A percentile compares a stretch with the other conserved stretches of the same genome.
These are phyloP conservation scores for Volutella citrinella DNA, from an alignment of 2,329 filamentous ascomycete species.

Conservation along the genomic window DNA sequence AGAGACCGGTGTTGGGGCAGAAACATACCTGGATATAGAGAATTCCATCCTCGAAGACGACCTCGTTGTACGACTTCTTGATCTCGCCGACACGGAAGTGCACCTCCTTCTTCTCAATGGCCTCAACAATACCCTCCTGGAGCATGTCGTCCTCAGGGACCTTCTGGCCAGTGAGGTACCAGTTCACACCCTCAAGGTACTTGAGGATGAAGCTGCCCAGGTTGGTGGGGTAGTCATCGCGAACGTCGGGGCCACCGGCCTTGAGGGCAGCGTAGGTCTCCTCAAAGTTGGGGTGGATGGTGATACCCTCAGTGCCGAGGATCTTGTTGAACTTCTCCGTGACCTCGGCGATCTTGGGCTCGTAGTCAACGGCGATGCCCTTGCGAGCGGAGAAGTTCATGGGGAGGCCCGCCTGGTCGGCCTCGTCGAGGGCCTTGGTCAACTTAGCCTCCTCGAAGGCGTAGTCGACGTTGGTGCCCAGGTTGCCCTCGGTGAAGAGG, in stretches of 20 bases:
- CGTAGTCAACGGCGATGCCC: slow-evolving; percentile 42
- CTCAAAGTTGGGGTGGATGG: slow-evolving; percentile 47
- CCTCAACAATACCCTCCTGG: slow-evolving; percentile 47
- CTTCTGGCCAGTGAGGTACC: slow-evolving; percentile 40
- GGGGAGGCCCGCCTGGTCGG: slow-evolving; percentile 27
- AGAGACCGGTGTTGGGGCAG: too few species aligned
- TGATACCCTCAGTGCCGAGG: slow-evolving; percentile 39
- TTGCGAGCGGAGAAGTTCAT: slow-evolving; percentile 43
- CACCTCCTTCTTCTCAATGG: slow-evolving; percentile 40
- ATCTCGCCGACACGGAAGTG: slow-evolving; percentile 45
- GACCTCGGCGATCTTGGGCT: slow-evolving; percentile 36
- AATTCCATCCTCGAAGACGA: slow-evolving; percentile 44
- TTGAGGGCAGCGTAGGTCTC: slow-evolving; percentile 39
- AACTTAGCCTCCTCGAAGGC: slow-evolving; percentile 37
- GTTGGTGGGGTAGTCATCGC: slow-evolving; percentile 40
- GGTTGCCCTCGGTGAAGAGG: slow-evolving; percentile 40
- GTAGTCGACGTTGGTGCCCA: slow-evolving; percentile 45
- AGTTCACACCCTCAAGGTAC: slow-evolving; percentile 46
- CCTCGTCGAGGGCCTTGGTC: slow-evolving; percentile 43
- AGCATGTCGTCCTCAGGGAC: slow-evolving; percentile 48
- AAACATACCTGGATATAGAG: slow-evolving; percentile 47
- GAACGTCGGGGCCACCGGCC: slow-evolving; percentile 21
- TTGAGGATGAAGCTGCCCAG: slow-evolving; percentile 37
- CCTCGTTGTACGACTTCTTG: slow-evolving; percentile 42
- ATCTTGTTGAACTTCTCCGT: slow-evolving; percentile 38